Conservation (phyloP, 2,329 filamentous ascomycete genomes). For the Magnaporthiopsis rhizophila region DNA sequence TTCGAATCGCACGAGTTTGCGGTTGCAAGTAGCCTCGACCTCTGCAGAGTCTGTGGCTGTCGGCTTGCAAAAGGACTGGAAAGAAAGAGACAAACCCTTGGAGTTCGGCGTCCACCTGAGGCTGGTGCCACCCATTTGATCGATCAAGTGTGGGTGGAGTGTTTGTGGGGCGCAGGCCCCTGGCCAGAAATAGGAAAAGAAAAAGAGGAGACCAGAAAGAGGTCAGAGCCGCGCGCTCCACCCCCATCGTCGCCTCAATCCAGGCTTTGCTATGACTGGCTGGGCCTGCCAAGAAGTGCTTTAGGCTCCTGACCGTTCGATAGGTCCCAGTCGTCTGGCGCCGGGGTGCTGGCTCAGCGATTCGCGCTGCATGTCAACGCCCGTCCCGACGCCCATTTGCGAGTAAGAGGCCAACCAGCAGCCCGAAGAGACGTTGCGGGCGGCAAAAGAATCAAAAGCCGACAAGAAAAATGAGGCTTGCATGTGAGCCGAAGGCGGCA, state of each 20-base stretch:
- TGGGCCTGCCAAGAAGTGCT: background rate
- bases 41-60: background rate
- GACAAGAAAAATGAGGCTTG: background rate
- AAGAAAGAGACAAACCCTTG: background rate
- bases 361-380: too few species aligned
- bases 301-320: background rate
- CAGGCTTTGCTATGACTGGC: background rate
- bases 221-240: conserved; percentile 8
- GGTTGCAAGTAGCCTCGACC: background rate
- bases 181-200: background rate
- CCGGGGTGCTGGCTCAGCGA: background rate
- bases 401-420: background rate
- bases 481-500: background rate
- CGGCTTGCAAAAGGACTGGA: background rate
- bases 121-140: background rate
- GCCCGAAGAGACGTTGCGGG: background rate
- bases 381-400: too few species aligned
- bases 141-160: background rate
- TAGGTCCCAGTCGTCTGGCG: background rate
- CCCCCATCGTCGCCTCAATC: background rate
- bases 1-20: background rate
- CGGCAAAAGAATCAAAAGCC: too few species aligned
- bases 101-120: too few species aligned
- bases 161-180: background rate
- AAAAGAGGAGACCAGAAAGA: background rate